phyloP scores from a whole-genome alignment of 2,329 filamentous ascomycete species.

The Penicillium sp. region DNA sequence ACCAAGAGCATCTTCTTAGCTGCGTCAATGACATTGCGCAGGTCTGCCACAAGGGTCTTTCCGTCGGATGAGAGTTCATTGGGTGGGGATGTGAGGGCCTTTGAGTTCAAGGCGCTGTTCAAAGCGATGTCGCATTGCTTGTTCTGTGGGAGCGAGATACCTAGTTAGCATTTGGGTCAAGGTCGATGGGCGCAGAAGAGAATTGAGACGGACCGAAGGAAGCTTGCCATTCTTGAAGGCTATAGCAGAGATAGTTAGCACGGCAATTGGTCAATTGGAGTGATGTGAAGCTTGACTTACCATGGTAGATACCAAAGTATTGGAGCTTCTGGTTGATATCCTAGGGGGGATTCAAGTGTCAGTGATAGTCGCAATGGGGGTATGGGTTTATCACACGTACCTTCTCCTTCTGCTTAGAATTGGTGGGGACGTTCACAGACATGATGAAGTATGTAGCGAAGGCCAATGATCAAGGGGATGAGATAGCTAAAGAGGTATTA shows the following conservation, averaged over 20 bases:
- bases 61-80: constrained; percentile 79
- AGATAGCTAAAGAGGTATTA: constrained; percentile 6
- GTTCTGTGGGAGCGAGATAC: constrained; percentile 55
- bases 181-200: background rate
- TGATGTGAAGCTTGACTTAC: constrained; percentile 35
- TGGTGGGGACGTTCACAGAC: constrained; percentile 69
- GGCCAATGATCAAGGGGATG: background rate
- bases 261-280: background rate
- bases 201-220: constrained; percentile 65
- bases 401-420: constrained; percentile 72
- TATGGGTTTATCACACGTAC: constrained; percentile 36
- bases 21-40: constrained; percentile 75
- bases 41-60: constrained; percentile 70
- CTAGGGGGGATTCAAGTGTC: constrained; percentile 20
- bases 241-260: constrained; percentile 30
- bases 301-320: constrained; percentile 80
- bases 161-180: constrained; percentile 6
- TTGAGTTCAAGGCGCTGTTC: constrained; percentile 78
- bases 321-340: constrained; percentile 93
- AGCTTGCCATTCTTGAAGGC: constrained; percentile 88
- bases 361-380: constrained; percentile 2
- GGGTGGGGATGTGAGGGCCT: constrained; percentile 66
- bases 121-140: constrained; percentile 93
- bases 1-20: constrained; percentile 80
- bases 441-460: constrained; percentile 22